Percentiles rank a stretch among this genome's conserved stretches.
These are phyloP conservation scores for Leishmania gerbilli DNA, from an alignment of 208 protist species.

Conservation along the genomic window DNA sequence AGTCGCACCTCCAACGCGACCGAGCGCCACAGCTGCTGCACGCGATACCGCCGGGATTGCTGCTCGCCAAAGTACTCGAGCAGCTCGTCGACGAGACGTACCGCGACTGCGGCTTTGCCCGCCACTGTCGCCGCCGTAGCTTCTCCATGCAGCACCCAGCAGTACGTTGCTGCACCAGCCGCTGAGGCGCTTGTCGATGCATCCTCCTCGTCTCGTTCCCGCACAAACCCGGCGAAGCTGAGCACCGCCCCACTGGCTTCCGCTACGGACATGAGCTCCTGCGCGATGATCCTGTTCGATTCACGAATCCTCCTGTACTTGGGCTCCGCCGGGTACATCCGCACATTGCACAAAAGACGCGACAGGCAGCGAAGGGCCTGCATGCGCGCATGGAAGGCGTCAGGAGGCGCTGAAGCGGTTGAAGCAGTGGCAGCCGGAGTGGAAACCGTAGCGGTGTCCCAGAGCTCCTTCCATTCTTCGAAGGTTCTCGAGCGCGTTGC, in stretches of 20 bases:
- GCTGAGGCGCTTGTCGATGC: not conserved
- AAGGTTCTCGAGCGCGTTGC: not conserved
- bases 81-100: constrained; percentile 15
- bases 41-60: constrained; percentile 25
- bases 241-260: constrained; percentile 47
- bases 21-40: constrained; percentile 31
- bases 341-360: constrained; percentile 54
- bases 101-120: not conserved
- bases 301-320: constrained; percentile 61
- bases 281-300: constrained; percentile 37
- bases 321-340: constrained; percentile 34
- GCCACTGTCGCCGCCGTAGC: not conserved
- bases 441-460: not conserved
- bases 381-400: constrained; percentile 21
- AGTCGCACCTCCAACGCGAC: constrained; percentile 57
- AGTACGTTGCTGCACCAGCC: not conserved
- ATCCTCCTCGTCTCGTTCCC: not conserved
- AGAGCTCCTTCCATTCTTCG: constrained; percentile 22
- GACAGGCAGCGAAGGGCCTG: constrained; percentile 45
- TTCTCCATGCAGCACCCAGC: constrained; percentile 19
- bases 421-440: not conserved
- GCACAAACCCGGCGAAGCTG: constrained; percentile 46
- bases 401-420: not conserved
- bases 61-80: constrained; percentile 23
- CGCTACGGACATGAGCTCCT: constrained; percentile 49